phyloP scores from a whole-genome alignment of 1,139 yeast species.

The Entelexis paramagnoliae region DNA sequence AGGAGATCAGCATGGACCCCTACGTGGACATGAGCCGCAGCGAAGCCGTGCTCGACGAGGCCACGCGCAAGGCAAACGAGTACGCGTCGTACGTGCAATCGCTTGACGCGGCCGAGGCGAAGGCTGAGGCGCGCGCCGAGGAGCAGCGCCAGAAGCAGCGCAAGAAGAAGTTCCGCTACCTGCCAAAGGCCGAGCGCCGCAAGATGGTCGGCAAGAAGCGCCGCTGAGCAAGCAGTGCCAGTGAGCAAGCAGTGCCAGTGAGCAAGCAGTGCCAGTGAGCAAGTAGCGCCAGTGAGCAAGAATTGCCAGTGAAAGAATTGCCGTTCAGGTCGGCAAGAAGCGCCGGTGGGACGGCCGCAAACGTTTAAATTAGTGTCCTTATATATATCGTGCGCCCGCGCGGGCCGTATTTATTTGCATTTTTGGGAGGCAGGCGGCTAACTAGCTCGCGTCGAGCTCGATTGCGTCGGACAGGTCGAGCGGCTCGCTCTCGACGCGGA shows the following conservation, averaged over 20 bases:
- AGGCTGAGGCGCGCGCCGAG: slow-evolving; percentile 5
- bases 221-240: background rate
- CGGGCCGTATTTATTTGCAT: too few relatives aligned
- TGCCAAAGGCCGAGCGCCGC: slow-evolving; percentile 21
- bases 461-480: slow-evolving; percentile 20
- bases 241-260: too few relatives aligned
- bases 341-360: background rate
- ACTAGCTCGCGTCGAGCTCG: slow-evolving; percentile 11
- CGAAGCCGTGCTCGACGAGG: slow-evolving; percentile 31
- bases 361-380: too few relatives aligned
- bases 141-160: slow-evolving; percentile 34
- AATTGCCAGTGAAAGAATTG: too few relatives aligned
- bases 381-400: too few relatives aligned
- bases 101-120: slow-evolving; percentile 18
- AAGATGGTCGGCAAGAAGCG: slow-evolving; percentile 9
- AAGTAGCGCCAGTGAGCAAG: too few relatives aligned
- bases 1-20: slow-evolving; percentile 26
- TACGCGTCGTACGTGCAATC: slow-evolving; percentile 29
- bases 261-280: too few relatives aligned
- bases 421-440: too few relatives aligned
- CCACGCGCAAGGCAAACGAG: slow-evolving; percentile 31
- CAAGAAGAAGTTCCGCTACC: slow-evolving; percentile 77
- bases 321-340: slow-evolving; percentile 10
- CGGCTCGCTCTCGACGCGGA: slow-evolving; percentile 73
- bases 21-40: slow-evolving; percentile 29